Evolutionary conservation across 2,329 filamentous ascomycete species (phyloP).

Genomic region (Cercospora beticola): DNA sequence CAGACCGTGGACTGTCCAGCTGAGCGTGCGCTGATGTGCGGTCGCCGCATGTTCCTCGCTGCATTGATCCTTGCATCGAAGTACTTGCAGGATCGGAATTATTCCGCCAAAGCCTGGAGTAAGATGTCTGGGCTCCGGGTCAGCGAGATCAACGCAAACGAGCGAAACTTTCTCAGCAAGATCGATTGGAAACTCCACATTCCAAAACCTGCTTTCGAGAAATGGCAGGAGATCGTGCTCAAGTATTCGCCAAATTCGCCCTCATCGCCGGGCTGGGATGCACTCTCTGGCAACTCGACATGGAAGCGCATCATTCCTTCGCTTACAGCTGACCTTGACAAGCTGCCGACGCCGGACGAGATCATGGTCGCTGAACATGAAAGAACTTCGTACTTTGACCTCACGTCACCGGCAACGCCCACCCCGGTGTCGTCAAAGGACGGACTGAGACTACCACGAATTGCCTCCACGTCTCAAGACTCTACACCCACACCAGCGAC

Average conservation of each 20-base stretch:
- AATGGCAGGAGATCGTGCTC: constrained; percentile 90
- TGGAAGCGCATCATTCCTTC: constrained; percentile 55
- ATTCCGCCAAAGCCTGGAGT: constrained; percentile 95
- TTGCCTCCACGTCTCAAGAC: constrained; percentile 41
- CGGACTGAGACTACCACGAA: constrained; percentile 17
- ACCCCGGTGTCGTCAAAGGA: constrained; percentile 23
- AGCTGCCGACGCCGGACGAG: constrained; percentile 30
- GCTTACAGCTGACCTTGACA: constrained; percentile 59
- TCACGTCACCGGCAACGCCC: constrained; percentile 28
- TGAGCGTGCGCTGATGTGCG: constrained; percentile 84
- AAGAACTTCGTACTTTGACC: constrained; percentile 13
- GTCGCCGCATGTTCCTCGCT: constrained; percentile 93
- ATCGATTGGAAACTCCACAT: constrained; percentile 96
- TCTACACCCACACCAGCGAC: constrained; percentile 45
- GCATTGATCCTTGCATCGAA: constrained; percentile 95
- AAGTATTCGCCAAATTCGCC: constrained; percentile 67
- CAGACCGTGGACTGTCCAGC: constrained; percentile 71
- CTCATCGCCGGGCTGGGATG: constrained; percentile 30
- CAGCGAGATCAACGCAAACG: constrained; percentile 93
- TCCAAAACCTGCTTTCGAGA: constrained; percentile 80
- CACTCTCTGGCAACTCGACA: constrained; percentile 20
- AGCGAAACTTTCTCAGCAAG: constrained; percentile 84
- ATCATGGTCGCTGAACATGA: constrained; percentile 10
- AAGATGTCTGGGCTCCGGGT: constrained; percentile 97
- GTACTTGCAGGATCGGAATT: constrained; percentile 96